A percentile compares a stretch with the other conserved stretches of the same genome.
These are phyloP conservation scores for Rugonectria rugulosa DNA, from an alignment of 2,329 filamentous ascomycete species.

Conservation along the genomic window DNA sequence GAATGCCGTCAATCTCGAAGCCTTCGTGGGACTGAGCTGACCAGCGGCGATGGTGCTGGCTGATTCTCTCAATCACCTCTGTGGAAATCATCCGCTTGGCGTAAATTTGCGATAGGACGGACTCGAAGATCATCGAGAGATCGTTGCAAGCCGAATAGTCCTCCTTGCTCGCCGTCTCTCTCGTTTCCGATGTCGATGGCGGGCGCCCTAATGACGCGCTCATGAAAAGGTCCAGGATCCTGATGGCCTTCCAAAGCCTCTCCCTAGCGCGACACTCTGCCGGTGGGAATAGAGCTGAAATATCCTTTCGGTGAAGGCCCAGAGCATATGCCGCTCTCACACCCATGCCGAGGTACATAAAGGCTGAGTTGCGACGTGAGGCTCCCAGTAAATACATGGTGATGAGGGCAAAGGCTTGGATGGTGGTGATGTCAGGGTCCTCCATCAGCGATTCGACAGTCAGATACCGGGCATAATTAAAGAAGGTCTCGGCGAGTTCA, in stretches of 20 bases:
- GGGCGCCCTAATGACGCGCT: constrained; percentile 44
- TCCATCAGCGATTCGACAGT: constrained; percentile 44
- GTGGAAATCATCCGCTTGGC: constrained; percentile 42
- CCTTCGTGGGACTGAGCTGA: constrained; percentile 30
- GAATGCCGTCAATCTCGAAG: constrained; percentile 30
- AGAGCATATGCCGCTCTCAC: constrained; percentile 47
- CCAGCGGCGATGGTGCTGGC: constrained; percentile 35
- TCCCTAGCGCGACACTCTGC: constrained; percentile 39
- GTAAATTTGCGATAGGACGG: constrained; percentile 45
- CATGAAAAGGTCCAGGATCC: constrained; percentile 45
- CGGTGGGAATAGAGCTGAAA: constrained; percentile 37
- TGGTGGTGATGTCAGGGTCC: constrained; percentile 44
- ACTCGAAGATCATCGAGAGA: constrained; percentile 47
- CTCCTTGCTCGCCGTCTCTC: constrained; percentile 33
- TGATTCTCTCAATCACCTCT: constrained; percentile 38
- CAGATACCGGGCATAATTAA: constrained; percentile 45
- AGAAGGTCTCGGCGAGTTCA: constrained; percentile 43
- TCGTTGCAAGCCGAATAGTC: constrained; percentile 41
- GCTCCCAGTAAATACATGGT: constrained; percentile 47
- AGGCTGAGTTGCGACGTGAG: constrained; percentile 47
- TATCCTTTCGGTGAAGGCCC: constrained; percentile 42
- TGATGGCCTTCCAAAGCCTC: constrained; percentile 44
- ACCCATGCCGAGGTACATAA: constrained; percentile 48
- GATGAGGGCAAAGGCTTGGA: constrained; percentile 46
- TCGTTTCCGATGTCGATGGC: constrained; percentile 42